phyloP scores from a whole-genome alignment of 2,329 filamentous ascomycete species.

The Aspergillus ochraceus region DNA sequence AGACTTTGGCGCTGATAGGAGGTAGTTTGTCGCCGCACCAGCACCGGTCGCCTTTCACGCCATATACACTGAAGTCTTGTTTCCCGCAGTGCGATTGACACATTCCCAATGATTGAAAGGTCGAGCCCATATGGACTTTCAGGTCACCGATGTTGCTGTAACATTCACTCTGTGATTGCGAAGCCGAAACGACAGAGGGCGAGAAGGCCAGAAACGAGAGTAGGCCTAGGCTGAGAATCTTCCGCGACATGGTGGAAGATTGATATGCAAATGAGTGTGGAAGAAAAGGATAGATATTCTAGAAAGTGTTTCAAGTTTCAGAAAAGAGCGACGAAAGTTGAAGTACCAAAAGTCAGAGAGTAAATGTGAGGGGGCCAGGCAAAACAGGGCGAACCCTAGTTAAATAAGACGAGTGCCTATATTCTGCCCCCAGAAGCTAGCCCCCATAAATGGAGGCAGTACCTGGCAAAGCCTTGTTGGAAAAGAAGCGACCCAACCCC shows the following conservation, averaged over 20 bases:
- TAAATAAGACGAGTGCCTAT: constrained; percentile 1
- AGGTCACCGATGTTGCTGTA: constrained; percentile 11
- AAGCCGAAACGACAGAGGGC: not conserved
- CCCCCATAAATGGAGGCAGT: not conserved
- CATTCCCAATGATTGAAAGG: constrained; percentile 7
- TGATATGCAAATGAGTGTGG: not conserved
- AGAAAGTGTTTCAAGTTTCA: not conserved
- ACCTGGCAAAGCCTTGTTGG: constrained; percentile 1
- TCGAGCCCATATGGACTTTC: not conserved
- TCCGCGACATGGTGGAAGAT: constrained; percentile 1
- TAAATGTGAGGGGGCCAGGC: not conserved
- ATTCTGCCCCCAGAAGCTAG: constrained; percentile 1
- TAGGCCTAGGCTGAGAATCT: constrained; percentile 5
- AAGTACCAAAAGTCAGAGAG: not conserved
- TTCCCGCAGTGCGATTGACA: constrained; percentile 21
- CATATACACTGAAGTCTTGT: constrained; percentile 15
- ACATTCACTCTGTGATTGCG: constrained; percentile 4
- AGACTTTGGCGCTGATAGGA: constrained; percentile 13
- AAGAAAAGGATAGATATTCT: not conserved
- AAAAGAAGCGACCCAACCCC: constrained; percentile 7
- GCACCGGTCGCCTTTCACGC: constrained; percentile 22
- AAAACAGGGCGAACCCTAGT: not conserved
- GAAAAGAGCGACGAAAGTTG: not conserved
- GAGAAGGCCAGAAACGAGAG: constrained; percentile 5
- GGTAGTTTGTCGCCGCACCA: constrained; percentile 25